Evolutionary conservation across 1,284 basidiomycete genomes (phyloP).

Genomic region (Apiotrichum veenhuisii): DNA sequence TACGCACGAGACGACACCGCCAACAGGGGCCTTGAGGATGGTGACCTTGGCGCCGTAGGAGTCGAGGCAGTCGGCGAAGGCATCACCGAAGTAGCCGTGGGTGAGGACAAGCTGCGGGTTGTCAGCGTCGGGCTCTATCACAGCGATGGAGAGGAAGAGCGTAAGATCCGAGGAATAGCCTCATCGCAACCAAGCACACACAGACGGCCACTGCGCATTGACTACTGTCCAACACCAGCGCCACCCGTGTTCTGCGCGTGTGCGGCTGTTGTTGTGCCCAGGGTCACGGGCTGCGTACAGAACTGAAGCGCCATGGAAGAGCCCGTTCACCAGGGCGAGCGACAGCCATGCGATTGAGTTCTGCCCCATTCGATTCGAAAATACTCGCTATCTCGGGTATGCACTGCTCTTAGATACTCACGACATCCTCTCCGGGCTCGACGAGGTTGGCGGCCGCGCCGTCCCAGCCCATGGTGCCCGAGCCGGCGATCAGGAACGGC

Average conservation of each 20-base stretch:
- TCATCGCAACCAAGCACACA: no score
- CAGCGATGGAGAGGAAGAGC: background rate
- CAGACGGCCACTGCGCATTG: no score
- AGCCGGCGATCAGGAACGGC: constrained; percentile 85
- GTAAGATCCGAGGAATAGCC: no score
- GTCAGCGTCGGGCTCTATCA: background rate
- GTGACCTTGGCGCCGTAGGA: constrained; percentile 90
- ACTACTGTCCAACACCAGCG: no score
- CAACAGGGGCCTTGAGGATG: constrained; percentile 77
- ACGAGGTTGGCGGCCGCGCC: constrained; percentile 74
- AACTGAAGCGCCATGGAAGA: no score
- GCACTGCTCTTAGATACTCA: constrained; percentile 43
- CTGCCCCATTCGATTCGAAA: no score
- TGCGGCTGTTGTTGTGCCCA: no score
- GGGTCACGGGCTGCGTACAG: no score
- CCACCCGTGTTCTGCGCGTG: no score
- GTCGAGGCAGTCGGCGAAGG: constrained; percentile 74
- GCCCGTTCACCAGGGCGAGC: no score
- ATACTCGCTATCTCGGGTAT: no score
- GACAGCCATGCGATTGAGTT: background rate
- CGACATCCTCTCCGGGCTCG: constrained; percentile 69
- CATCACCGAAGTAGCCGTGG: constrained; percentile 84
- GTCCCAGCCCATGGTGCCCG: constrained; percentile 90
- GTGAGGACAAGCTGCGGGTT: constrained; percentile 52
- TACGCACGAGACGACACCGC: constrained; percentile 62